Evolutionary conservation across 2,329 filamentous ascomycete genomes (phyloP).

Genomic region (Phialophora expanda): DNA sequence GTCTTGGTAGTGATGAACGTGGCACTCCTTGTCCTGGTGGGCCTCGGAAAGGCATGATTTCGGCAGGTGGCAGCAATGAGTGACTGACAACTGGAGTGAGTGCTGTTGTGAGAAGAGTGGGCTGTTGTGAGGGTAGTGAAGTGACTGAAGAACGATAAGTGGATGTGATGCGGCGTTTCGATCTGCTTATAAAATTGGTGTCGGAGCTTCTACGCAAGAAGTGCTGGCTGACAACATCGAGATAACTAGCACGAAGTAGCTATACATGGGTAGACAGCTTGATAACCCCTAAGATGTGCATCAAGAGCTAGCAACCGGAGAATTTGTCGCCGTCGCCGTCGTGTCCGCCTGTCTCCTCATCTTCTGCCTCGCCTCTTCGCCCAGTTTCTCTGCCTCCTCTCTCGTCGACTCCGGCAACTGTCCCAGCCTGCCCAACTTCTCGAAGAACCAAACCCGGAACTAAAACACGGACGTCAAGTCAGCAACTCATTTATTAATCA

Average conservation of each 20-base stretch:
- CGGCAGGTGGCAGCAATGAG: background rate
- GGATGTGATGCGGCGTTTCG: background rate
- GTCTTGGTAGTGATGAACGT: constrained; percentile 79
- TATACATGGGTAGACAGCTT: background rate
- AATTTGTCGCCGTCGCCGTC: background rate
- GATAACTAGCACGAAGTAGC: background rate
- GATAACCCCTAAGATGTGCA: background rate
- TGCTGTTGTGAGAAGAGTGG: background rate
- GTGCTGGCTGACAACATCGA: background rate
- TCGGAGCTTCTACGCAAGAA: background rate
- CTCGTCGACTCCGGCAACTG: constrained; percentile 33
- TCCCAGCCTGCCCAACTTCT: constrained; percentile 28
- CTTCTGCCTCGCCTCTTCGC: constrained; percentile 31
- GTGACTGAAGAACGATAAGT: background rate
- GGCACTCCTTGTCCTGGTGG: constrained; percentile 71
- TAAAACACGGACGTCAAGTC: constrained; percentile 11
- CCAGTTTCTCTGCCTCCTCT: constrained; percentile 32
- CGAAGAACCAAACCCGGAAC: constrained; percentile 37
- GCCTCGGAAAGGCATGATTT: constrained; percentile 56
- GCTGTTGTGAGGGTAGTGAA: background rate
- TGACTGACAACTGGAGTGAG: background rate
- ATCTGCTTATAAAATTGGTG: background rate
- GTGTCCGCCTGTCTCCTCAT: constrained; percentile 16
- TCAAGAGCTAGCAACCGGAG: constrained; percentile 15
- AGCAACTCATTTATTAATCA: background rate